Conservation (phyloP, 768 basidiomycete species). For the Tylopilus subfusipes region DNA sequence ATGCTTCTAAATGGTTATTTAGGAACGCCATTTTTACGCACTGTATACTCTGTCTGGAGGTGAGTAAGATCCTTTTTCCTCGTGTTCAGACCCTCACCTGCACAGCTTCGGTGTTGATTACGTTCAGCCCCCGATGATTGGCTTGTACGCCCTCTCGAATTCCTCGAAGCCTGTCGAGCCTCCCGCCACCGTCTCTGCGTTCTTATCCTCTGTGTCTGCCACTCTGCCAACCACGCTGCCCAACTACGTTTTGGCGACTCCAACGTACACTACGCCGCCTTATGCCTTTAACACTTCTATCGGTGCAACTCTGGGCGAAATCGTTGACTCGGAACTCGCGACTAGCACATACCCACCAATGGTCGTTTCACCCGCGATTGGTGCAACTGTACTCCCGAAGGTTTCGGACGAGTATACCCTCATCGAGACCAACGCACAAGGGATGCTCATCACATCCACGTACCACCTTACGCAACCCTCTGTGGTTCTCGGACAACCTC, state of each 20-base stretch:
- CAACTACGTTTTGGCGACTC: slow-evolving; percentile 65
- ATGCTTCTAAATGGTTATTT: not conserved
- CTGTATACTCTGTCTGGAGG: slow-evolving; percentile 80
- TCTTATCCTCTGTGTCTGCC: slow-evolving; percentile 59
- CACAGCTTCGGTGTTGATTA: slow-evolving; percentile 68
- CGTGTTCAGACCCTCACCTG: slow-evolving; percentile 2
- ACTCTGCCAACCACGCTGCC: slow-evolving; percentile 68
- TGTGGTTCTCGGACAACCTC: slow-evolving; percentile 60
- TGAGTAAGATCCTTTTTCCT: slow-evolving; percentile 23
- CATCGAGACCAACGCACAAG: slow-evolving; percentile 52
- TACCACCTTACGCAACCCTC: slow-evolving; percentile 45
- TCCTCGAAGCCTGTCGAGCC: slow-evolving; percentile 41
- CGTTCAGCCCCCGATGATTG: slow-evolving; percentile 74
- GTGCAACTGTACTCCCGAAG: slow-evolving; percentile 54
- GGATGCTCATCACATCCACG: slow-evolving; percentile 50
- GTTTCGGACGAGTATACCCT: slow-evolving; percentile 54
- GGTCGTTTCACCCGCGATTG: slow-evolving; percentile 40
- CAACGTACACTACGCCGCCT: slow-evolving; percentile 56
- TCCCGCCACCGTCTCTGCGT: slow-evolving; percentile 41
- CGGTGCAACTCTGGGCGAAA: slow-evolving; percentile 48
- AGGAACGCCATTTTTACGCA: slow-evolving; percentile 67
- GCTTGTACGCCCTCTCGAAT: slow-evolving; percentile 62
- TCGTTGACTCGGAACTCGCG: slow-evolving; percentile 60
- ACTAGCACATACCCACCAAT: slow-evolving; percentile 69
- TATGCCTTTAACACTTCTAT: slow-evolving; percentile 72